A percentile compares a stretch with the other conserved stretches of the same genome.
Conservation (phyloP, 345 rosid genomes). For the Citrus mangshanensis region DNA sequence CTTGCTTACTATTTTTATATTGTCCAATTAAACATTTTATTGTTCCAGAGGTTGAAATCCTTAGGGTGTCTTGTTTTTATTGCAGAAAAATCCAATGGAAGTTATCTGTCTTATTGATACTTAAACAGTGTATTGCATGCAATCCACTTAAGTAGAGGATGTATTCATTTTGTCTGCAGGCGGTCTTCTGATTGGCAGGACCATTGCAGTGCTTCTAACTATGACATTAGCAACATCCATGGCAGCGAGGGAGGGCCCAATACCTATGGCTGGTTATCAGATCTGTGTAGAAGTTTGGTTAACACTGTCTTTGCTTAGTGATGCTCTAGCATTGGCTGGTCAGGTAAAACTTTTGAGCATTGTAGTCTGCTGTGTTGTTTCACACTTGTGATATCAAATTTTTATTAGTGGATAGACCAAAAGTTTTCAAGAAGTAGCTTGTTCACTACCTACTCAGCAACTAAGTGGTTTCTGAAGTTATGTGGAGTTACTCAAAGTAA, state of each 20-base stretch:
- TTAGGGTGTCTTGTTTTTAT: neutral
- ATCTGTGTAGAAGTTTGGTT: conserved; percentile 88
- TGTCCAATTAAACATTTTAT: neutral
- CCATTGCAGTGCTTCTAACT: conserved; percentile 71
- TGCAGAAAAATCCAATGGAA: neutral
- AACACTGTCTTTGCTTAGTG: conserved; percentile 85
- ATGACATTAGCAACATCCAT: conserved; percentile 82
- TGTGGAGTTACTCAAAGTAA: neutral
- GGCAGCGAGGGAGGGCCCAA: conserved; percentile 84
- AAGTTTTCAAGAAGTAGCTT: neutral
- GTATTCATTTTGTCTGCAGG: conserved; percentile 41
- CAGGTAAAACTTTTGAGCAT: conserved; percentile 48
- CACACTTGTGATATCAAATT: neutral
- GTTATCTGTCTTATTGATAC: neutral
- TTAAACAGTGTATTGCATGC: neutral
- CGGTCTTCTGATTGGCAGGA: conserved; percentile 90
- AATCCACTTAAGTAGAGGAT: neutral
- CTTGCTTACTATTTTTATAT: neutral
- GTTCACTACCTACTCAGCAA: neutral
- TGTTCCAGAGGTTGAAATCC: neutral
- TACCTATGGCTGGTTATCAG: conserved; percentile 95
- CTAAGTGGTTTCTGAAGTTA: neutral
- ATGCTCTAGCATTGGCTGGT: conserved; percentile 94
- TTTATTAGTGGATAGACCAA: neutral
- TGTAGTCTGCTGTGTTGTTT: neutral